phyloP scores from a whole-genome alignment of 768 basidiomycete genomes.

The Kwoniella sp. region DNA sequence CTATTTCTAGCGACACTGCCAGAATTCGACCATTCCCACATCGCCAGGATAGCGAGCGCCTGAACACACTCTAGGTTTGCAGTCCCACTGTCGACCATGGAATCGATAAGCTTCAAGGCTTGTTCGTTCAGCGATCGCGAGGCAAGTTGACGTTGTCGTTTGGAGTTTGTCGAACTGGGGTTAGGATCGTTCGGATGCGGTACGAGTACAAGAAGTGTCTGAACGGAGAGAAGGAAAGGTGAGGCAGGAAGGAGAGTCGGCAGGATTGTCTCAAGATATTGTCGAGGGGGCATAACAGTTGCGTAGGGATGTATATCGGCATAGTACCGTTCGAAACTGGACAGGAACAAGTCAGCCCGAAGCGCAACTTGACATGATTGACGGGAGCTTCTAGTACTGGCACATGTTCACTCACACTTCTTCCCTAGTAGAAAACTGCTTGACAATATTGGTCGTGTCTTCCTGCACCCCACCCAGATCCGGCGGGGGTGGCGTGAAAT shows the following conservation, averaged over 20 bases:
- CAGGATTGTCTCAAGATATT: slow-evolving; percentile 36
- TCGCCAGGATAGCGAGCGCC: slow-evolving; percentile 44
- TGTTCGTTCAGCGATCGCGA: slow-evolving; percentile 35
- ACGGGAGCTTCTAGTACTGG: too few relatives aligned
- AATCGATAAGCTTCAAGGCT: slow-evolving; percentile 35
- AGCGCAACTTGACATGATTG: background rate
- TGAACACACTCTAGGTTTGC: slow-evolving; percentile 48
- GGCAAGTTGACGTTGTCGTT: slow-evolving; percentile 36
- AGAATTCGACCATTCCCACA: slow-evolving; percentile 52
- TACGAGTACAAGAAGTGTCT: slow-evolving; percentile 48
- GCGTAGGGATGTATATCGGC: slow-evolving; percentile 54
- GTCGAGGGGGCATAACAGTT: slow-evolving; percentile 49
- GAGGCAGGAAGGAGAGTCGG: slow-evolving; percentile 41
- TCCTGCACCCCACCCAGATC: slow-evolving; percentile 14
- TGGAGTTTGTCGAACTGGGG: slow-evolving; percentile 45
- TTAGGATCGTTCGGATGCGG: slow-evolving; percentile 47
- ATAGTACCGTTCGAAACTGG: slow-evolving; percentile 47
- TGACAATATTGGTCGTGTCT: slow-evolving; percentile 42
- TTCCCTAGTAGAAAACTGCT: slow-evolving; percentile 30
- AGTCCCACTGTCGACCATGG: slow-evolving; percentile 20
- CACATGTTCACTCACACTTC: slow-evolving; percentile 35
- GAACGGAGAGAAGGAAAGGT: slow-evolving; percentile 50
- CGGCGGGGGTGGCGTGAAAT: background rate
- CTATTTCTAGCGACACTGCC: slow-evolving; percentile 36
- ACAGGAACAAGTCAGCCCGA: background rate